Percentiles rank a stretch among this genome's conserved stretches.
These are phyloP conservation scores for Larix kaempferi DNA, from an alignment of 75 land plant genomes.

Conservation along the genomic window DNA sequence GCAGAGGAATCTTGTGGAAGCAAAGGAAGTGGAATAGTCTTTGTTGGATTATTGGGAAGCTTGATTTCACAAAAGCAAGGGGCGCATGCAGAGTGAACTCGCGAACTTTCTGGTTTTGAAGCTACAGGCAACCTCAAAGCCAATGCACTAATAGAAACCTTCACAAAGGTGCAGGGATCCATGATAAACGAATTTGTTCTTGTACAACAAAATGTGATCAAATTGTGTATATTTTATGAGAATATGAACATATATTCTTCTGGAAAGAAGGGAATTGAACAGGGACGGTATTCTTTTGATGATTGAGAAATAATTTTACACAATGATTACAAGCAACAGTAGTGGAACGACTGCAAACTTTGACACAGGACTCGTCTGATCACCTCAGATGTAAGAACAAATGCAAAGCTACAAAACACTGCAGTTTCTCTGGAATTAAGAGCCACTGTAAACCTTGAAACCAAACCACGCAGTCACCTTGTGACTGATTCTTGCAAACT, in stretches of 20 bases:
- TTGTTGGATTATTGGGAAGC: conserved; percentile 46
- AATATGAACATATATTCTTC: neutral
- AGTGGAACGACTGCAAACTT: neutral
- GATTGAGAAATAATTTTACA: neutral
- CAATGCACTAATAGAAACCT: conserved; percentile 60
- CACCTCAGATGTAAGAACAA: conserved; percentile 2
- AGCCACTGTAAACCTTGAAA: neutral
- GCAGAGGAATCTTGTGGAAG: conserved; percentile 12
- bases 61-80: conserved; percentile 67
- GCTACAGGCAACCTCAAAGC: conserved; percentile 56
- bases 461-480: neutral
- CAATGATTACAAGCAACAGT: neutral
- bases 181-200: conserved; percentile 10
- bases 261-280: neutral
- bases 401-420: neutral
- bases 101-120: conserved; percentile 21
- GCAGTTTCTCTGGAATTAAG: neutral
- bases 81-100: conserved; percentile 42
- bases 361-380: neutral
- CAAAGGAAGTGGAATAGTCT: conserved; percentile 65
- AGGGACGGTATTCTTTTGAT: neutral
- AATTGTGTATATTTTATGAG: neutral
- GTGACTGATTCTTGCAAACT: neutral
- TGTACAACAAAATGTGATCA: neutral
- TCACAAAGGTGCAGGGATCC: conserved; percentile 87